These are phyloP conservation scores for Thinopyrum elongatum DNA, from an alignment of 176 grass and related monocot species.

Conservation along the genomic window DNA sequence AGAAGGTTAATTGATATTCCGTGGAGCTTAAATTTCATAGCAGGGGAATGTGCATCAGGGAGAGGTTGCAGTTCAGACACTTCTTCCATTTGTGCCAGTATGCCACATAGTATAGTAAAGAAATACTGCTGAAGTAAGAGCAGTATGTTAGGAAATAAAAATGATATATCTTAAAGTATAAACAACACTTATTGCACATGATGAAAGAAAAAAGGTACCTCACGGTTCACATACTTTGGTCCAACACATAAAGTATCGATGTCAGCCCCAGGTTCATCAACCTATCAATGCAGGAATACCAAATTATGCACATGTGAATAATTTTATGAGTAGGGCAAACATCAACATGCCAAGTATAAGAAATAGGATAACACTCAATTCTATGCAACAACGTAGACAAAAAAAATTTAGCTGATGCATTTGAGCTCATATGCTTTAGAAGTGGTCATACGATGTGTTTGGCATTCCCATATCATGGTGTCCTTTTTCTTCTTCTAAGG, in stretches of 20 bases:
- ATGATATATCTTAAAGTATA: neutral
- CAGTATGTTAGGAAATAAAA: neutral
- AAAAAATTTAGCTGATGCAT: too few species aligned
- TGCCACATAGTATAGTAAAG: constrained; percentile 73
- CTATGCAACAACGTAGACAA: too few species aligned
- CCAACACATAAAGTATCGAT: constrained; percentile 91
- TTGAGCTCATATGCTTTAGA: too few species aligned
- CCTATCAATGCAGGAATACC: constrained; percentile 45
- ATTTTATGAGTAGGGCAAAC: neutral
- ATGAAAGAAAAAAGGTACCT: constrained; percentile 47
- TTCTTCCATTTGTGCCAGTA: constrained; percentile 62
- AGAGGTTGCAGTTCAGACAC: constrained; percentile 86
- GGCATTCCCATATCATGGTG: too few species aligned
- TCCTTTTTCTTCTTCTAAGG: too few species aligned
- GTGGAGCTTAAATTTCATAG: constrained; percentile 86
- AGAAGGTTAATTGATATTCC: constrained; percentile 98
- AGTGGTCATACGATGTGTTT: too few species aligned
- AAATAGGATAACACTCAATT: too few species aligned
- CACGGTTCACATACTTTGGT: constrained; percentile 83
- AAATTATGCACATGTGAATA: neutral
- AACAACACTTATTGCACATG: neutral
- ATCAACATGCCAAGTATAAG: neutral
- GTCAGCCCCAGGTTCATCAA: constrained; percentile 85
- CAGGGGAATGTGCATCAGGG: constrained; percentile 86
- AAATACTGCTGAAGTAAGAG: constrained; percentile 74